Base-by-base conservation (phyloP, 768 basidiomycete genomes). In the Mycena crocata region DNA sequence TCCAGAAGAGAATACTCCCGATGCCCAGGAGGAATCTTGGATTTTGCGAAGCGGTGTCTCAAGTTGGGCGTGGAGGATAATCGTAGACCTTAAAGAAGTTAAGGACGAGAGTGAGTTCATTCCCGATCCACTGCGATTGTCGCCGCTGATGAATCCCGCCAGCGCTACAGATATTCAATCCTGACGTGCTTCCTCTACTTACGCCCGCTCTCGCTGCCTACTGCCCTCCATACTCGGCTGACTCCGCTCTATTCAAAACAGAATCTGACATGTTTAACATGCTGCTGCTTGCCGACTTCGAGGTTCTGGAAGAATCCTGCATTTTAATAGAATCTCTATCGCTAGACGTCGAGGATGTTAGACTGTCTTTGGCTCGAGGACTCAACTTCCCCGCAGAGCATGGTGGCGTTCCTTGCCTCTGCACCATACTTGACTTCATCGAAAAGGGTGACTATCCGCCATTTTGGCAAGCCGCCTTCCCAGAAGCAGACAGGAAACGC, bases 321-420 rank as follows among this genome's bases (percentile, higher is more conserved):
- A 91, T 87, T 55, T 81, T 90, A 40, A 83, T 95, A 31, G 94
- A 95, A 74, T 90, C 92, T 39, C 86, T 94, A 32, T 84, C 90
- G 19, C 83, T 94, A 17, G 94, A 95, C 71, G 86, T 92, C 14
- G 91, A 92, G 73, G 91, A 93, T 61, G 85, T 93, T 50, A 87
- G 93, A 28, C 79, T 89, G 26, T 88, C 89, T 28, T 82, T 95
- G 13, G 93, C 91, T 44, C 90, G 89, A 13, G 89, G 89, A 0
- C 78, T 87, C 69, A 82, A 84, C 55, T 88, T 87, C 75, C 84
- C 89, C 0, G 82, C 86, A 28, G 86, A 89, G 67, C 86, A 89
- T 60, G 80, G 79, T 24, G 83, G 86, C 19, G 79, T 86, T 19
- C 83, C 86, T 21, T 91, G 91, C 72, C 79, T 95, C 14, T 80